Conservation (phyloP, 257 asterid genomes). For the Solanum sitiens region DNA sequence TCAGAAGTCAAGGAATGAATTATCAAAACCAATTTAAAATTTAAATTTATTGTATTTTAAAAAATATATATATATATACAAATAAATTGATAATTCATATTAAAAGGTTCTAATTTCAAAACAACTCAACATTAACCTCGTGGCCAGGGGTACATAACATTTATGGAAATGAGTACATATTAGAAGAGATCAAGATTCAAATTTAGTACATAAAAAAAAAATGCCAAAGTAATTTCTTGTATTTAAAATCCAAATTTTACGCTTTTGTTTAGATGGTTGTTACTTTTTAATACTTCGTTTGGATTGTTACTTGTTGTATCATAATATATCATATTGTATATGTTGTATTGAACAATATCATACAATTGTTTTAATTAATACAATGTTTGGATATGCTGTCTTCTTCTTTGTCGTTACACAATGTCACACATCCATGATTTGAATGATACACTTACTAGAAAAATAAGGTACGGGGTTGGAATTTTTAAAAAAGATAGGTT, state of each 20-base stretch:
- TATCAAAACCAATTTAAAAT: background rate
- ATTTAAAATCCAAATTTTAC: background rate
- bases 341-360: no score
- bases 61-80: no score
- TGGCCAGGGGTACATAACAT: background rate
- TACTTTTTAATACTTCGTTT: background rate
- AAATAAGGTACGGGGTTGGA: background rate
- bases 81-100: background rate
- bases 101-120: background rate
- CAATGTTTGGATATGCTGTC: background rate
- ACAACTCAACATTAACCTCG: background rate
- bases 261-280: background rate
- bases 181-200: background rate
- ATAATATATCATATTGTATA: no score
- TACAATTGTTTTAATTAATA: no score
- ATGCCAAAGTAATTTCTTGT: background rate
- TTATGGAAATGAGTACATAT: background rate
- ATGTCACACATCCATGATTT: background rate
- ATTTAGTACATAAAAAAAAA: background rate
- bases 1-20: background rate
- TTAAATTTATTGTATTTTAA: background rate
- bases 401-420: background rate
- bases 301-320: background rate
- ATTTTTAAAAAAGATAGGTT: no score
- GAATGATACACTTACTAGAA: no score